Conservation (phyloP, 129 eudicot species). For the Lonicera japonica region DNA sequence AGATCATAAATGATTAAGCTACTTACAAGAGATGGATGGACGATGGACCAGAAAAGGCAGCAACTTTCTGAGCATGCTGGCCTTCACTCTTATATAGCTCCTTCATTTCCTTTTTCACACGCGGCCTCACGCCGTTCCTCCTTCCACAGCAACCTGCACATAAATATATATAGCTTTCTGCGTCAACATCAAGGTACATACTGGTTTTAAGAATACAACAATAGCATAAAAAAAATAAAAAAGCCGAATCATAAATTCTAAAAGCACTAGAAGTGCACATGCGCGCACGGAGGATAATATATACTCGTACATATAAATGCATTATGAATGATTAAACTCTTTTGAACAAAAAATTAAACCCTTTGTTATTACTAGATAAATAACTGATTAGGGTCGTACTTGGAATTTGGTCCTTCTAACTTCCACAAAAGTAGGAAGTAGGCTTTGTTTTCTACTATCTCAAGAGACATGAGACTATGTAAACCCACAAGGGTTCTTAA, state of each 20-base stretch:
- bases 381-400: too few relatives aligned
- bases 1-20: neutral
- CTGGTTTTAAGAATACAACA: neutral
- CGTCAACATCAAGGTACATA: neutral
- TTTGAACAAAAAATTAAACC: too few relatives aligned
- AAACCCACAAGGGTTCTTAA: too few relatives aligned
- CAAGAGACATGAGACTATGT: too few relatives aligned
- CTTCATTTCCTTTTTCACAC: slow-evolving; percentile 70
- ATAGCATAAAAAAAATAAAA: too few relatives aligned
- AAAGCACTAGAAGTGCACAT: neutral
- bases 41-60: slow-evolving; percentile 88
- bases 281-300: neutral
- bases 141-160: slow-evolving; percentile 77
- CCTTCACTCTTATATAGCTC: slow-evolving; percentile 69
- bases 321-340: too few relatives aligned
- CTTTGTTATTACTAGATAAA: too few relatives aligned
- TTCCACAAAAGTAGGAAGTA: too few relatives aligned
- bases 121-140: slow-evolving; percentile 87
- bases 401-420: too few relatives aligned
- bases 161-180: neutral
- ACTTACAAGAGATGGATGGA: slow-evolving; percentile 81
- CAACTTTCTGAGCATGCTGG: slow-evolving; percentile 85
- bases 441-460: too few relatives aligned
- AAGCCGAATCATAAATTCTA: neutral
- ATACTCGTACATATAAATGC: too few relatives aligned